Conservation (phyloP, 371 early-diverging fungal genomes). For the Rhizomucor pusillus region DNA sequence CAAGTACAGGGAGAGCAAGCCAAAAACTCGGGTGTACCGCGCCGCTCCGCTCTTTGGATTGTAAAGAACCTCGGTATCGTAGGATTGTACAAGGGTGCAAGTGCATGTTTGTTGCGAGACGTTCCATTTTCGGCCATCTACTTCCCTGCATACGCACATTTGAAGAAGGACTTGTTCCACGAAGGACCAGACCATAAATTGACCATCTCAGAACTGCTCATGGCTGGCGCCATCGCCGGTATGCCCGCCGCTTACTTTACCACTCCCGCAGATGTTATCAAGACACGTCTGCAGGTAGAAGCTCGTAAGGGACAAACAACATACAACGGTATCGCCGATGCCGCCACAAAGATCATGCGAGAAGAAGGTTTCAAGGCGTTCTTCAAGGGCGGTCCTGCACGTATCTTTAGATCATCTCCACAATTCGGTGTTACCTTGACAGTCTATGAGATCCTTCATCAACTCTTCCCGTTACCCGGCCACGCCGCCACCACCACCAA, state of each 20-base stretch:
- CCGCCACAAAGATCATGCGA: slow-evolving; percentile 79
- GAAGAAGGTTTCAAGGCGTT: slow-evolving; percentile 95
- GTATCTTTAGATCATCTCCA: slow-evolving; percentile 86
- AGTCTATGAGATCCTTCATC: slow-evolving; percentile 89
- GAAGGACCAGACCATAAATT: slow-evolving; percentile 80
- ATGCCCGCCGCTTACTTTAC: slow-evolving; percentile 97
- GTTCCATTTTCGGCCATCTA: slow-evolving; percentile 97
- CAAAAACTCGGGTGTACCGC: slow-evolving; percentile 57
- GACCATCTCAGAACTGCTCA: slow-evolving; percentile 75
- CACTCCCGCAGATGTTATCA: slow-evolving; percentile 98
- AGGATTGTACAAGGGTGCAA: slow-evolving; percentile 94
- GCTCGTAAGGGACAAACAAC: slow-evolving; percentile 85
- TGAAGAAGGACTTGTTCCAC: slow-evolving; percentile 83
- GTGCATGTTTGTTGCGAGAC: slow-evolving; percentile 93
- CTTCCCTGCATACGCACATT: slow-evolving; percentile 93
- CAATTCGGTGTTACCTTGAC: slow-evolving; percentile 97
- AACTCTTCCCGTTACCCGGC: slow-evolving; percentile 68
- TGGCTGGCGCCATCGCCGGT: slow-evolving; percentile 93
- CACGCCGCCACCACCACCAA: slow-evolving; percentile 23
- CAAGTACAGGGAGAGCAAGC: slow-evolving; percentile 85
- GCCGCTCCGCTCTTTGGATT: slow-evolving; percentile 83
- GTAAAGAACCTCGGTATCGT: slow-evolving; percentile 90
- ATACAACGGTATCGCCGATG: slow-evolving; percentile 86
- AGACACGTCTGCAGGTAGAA: slow-evolving; percentile 96
- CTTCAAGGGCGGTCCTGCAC: slow-evolving; percentile 93